Evolutionary conservation across 495 filamentous ascomycete genomes (phyloP), one percentile per base, ranked within the genome.

Genomic region (Podospora tetraspora): DNA sequence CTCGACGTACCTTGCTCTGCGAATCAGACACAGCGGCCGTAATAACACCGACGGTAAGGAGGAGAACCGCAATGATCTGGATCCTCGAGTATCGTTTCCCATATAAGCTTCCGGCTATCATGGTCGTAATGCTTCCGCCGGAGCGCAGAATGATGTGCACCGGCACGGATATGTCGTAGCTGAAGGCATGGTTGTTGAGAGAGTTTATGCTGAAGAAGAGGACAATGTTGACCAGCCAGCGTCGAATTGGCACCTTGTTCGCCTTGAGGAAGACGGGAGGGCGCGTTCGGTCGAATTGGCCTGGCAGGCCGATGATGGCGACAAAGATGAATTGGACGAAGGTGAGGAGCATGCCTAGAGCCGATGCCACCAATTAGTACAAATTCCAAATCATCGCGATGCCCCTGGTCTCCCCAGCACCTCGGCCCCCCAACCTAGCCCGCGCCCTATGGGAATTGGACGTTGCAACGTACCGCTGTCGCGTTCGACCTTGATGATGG

Each of bases 131-230:
- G 68, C 92, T 96, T 10, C 95, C 96, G 24, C 93, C 96, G 57
- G 93, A 97, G 22, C 95, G 90, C 8, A 99, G 81, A 68, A 99
- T 97, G 71, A 98, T 99, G 74, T 99, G 95, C 59, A 99, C 87
- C 24, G 95, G 95, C 0, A 99, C 94, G 6, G 92, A 96, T 61
- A 99, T 98, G 68, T 92, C 89, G 80, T 97, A 98, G 67, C 92
- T 93, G 76, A 99, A 98, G 7, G 95, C 95, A 83, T 93, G 94
- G 73, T 99, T 99, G 80, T 99, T 99, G 67, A 98, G 81, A 59
- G 97, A 84, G 71, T 97, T 97, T 74, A 97, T 93, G 64, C 85
- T 84, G 73, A 96, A 93, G 80, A 97, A 98, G 66, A 97, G 86
- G 3, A 88, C 79, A n/a, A 97, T 97, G 72, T 96, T 95, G 66